Conservation (phyloP, 2,329 filamentous ascomycete species). For the Claviceps sp. region DNA sequence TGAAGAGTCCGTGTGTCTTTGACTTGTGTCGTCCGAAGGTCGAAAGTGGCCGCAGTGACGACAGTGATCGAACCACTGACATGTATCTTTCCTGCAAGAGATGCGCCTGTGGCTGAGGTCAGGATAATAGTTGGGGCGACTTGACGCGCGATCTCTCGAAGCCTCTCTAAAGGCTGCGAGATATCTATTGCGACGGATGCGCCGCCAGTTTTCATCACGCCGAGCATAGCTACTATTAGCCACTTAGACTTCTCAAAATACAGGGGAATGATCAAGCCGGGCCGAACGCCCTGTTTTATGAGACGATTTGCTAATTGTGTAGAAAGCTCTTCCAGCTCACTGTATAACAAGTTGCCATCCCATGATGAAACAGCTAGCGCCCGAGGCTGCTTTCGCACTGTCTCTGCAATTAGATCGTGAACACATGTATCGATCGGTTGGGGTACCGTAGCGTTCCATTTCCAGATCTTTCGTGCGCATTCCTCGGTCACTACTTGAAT, state of each 20-base stretch:
- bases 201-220: slow-evolving; percentile 33
- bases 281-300: slow-evolving; percentile 19
- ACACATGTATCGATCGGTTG: slow-evolving; percentile 27
- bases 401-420: slow-evolving; percentile 31
- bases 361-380: slow-evolving; percentile 33
- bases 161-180: slow-evolving; percentile 29
- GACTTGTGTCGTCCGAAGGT: too few species aligned
- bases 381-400: slow-evolving; percentile 22
- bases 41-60: not conserved
- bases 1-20: not conserved
- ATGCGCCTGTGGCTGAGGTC: not conserved
- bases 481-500: not conserved
- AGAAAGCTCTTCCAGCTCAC: slow-evolving; percentile 29
- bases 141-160: slow-evolving; percentile 31
- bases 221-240: slow-evolving; percentile 31
- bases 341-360: slow-evolving; percentile 32
- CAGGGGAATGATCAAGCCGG: slow-evolving; percentile 31
- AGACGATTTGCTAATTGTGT: slow-evolving; percentile 27
- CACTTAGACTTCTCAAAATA: slow-evolving; percentile 36
- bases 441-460: slow-evolving; percentile 30
- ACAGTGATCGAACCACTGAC: not conserved
- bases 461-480: slow-evolving; percentile 23
- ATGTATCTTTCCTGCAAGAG: not conserved
- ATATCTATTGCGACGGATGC: slow-evolving; percentile 34
- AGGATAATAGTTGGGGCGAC: not conserved